Evolutionary conservation across 2,329 filamentous ascomycete species (phyloP).

Genomic region (Botrytis porri): DNA sequence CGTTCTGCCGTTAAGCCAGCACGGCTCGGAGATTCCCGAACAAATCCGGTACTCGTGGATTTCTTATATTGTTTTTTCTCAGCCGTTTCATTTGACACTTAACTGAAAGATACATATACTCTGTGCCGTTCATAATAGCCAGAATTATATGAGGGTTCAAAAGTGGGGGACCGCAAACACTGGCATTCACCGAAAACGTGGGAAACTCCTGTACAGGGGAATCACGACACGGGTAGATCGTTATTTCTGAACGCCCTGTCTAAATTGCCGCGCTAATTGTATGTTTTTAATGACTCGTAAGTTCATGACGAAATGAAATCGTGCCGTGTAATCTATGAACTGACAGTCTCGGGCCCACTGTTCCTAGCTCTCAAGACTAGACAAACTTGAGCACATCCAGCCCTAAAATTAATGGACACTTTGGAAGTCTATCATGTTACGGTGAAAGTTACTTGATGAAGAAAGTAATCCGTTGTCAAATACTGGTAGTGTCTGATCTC

Average conservation of each 20-base stretch:
- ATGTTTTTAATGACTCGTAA: background rate
- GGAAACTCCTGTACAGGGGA: background rate
- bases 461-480: slow-evolving; percentile 4
- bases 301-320: background rate
- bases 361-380: background rate
- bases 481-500: background rate
- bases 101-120: background rate
- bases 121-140: background rate
- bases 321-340: background rate
- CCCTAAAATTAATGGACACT: background rate
- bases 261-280: background rate
- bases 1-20: background rate
- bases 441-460: background rate
- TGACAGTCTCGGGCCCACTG: background rate
- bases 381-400: background rate
- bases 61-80: background rate
- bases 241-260: background rate
- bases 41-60: background rate
- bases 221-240: background rate
- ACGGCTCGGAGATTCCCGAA: background rate
- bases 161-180: background rate
- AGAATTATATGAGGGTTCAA: background rate
- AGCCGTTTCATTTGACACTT: background rate
- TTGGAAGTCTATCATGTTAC: background rate
- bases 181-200: background rate